Evolutionary conservation across 1,284 basidiomycete genomes (phyloP).

Genomic region (Trichosporon ovoides): DNA sequence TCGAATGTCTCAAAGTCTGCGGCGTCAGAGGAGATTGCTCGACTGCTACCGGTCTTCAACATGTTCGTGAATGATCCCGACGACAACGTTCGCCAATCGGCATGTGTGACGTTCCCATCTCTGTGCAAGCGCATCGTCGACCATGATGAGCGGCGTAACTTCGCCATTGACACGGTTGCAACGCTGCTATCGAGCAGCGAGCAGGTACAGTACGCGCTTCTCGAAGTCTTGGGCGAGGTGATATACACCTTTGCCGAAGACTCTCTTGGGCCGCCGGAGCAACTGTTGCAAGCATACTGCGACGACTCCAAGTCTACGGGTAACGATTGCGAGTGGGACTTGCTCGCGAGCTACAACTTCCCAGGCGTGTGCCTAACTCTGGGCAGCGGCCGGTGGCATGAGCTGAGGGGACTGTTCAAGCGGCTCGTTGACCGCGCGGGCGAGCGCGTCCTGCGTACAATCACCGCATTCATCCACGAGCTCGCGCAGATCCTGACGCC

Average conservation of each 20-base stretch:
- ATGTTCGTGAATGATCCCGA: conserved; percentile 63
- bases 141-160: conserved; percentile 54
- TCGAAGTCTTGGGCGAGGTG: conserved; percentile 87
- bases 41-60: conserved; percentile 76
- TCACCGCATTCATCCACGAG: conserved; percentile 80
- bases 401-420: conserved; percentile 65
- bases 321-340: conserved; percentile 62
- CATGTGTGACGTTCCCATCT: conserved; percentile 77
- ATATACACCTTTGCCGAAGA: conserved; percentile 75
- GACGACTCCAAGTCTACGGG: conserved; percentile 25
- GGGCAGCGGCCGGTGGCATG: conserved; percentile 69
- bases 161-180: conserved; percentile 61
- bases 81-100: conserved; percentile 84
- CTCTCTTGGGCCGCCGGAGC: conserved; percentile 63
- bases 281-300: conserved; percentile 72
- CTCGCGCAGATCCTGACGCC: conserved; percentile 77
- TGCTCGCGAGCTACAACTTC: conserved; percentile 90
- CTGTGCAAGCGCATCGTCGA: conserved; percentile 62
- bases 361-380: conserved; percentile 85
- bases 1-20: conserved; percentile 82
- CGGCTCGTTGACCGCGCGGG: conserved; percentile 54
- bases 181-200: conserved; percentile 64
- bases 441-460: conserved; percentile 52
- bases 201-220: conserved; percentile 70
- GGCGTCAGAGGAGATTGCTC: conserved; percentile 62